Evolutionary conservation across 768 basidiomycete genomes (phyloP).

Genomic region (Gloeostereum incarnatum): DNA sequence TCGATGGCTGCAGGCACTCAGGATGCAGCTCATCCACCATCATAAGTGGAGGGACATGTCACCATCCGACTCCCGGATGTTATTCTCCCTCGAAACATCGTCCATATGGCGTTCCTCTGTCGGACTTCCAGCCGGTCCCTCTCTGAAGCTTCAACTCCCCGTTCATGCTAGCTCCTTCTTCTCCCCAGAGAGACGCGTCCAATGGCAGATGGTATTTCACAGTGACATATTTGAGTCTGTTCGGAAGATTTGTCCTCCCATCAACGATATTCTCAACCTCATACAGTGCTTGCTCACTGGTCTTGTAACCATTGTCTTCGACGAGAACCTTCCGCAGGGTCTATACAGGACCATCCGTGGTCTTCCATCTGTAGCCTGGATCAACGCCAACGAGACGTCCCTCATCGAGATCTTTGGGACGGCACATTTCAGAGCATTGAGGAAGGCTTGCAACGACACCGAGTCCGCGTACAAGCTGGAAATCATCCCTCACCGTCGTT

Average conservation of each 20-base stretch:
- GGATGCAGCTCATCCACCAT: constrained; percentile 52
- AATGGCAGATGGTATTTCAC: constrained; percentile 90
- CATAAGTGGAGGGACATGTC: constrained; percentile 62
- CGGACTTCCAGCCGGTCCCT: constrained; percentile 70
- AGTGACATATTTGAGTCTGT: constrained; percentile 67
- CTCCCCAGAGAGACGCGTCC: constrained; percentile 72
- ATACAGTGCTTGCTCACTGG: constrained; percentile 69
- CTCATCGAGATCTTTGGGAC: constrained; percentile 70
- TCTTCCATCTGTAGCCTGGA: constrained; percentile 70
- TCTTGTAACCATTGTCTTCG: constrained; percentile 61
- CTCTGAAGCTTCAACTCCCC: constrained; percentile 64
- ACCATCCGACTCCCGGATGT: constrained; percentile 56
- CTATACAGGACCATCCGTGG: constrained; percentile 69
- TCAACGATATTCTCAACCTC: constrained; percentile 61
- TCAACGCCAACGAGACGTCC: constrained; percentile 55
- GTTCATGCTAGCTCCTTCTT: constrained; percentile 80
- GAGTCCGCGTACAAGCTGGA: constrained; percentile 70
- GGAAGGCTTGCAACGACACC: constrained; percentile 64
- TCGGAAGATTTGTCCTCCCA: constrained; percentile 56
- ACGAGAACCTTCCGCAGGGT: constrained; percentile 65
- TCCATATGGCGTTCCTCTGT: constrained; percentile 72
- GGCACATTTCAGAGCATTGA: constrained; percentile 61
- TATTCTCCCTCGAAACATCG: constrained; percentile 71
- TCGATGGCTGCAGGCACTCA: constrained; percentile 61
- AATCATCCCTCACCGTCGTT: constrained; percentile 34